These are phyloP conservation scores for Coriaria nepalensis DNA, from an alignment of 306 rosid genomes.

Conservation along the genomic window DNA sequence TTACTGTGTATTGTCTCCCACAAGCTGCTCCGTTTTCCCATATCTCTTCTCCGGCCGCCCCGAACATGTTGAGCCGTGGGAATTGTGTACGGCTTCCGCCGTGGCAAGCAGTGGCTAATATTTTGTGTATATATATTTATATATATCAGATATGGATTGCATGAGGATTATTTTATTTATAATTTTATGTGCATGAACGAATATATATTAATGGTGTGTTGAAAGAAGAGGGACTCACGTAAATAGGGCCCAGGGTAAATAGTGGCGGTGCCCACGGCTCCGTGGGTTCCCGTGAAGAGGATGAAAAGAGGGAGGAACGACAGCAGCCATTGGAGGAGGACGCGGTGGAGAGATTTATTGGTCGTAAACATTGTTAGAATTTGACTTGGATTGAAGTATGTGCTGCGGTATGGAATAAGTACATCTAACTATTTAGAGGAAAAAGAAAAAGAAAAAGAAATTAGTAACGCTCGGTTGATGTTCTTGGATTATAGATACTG, in stretches of 20 bases:
- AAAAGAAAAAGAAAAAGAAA: no score
- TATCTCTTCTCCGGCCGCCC: constrained; percentile 62
- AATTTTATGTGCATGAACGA: no score
- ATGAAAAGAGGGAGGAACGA: neutral
- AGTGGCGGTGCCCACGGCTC: constrained; percentile 59
- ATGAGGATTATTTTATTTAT: no score
- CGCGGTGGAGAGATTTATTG: no score
- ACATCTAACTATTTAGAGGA: no score
- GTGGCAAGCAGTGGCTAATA: constrained; percentile 53
- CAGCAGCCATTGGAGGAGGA: neutral
- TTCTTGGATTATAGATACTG: no score
- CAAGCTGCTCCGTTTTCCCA: constrained; percentile 96
- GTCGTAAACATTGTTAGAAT: neutral
- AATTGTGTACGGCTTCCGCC: constrained; percentile 30
- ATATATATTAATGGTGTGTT: no score
- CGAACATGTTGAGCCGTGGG: constrained; percentile 53
- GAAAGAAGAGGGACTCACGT: no score
- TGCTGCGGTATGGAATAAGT: no score
- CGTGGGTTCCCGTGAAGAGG: constrained; percentile 17
- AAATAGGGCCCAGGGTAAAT: constrained; percentile 54
- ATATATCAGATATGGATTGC: no score
- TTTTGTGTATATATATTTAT: no score
- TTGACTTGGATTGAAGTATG: neutral
- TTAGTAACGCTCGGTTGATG: no score
- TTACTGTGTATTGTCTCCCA: constrained; percentile 52